Base-by-base conservation (phyloP, 129 eudicot genomes). In the Arctium lappa region DNA sequence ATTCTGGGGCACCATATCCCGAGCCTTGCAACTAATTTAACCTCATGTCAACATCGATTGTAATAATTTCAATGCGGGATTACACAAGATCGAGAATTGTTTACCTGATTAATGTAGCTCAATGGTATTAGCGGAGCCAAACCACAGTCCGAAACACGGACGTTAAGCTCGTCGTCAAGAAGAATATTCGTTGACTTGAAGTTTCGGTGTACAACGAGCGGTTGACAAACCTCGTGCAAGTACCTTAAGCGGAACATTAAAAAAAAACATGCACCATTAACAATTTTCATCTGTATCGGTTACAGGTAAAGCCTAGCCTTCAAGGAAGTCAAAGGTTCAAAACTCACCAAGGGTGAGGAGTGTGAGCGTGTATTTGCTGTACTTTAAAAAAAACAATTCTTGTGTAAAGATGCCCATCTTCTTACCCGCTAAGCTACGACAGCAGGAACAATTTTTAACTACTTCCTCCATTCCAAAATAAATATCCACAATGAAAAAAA, bases 1-100 rank as follows among this genome's bases (percentile, higher is more conserved):
- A 88, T 78, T 94, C 98, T 6, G 97, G 97, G 78, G 93, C 98
- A 56, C 93, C 98, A 80, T 91, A 94, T 50, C 97, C 98, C 3
- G 76, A 78, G 44, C 86, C 84, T 91, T 86, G 89, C 85, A 93
- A 76, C 93, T 90, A 70, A 76, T 69, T 27, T 68, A 76, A n/a
- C 84, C 56, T 66, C 31, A 6, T 27, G 72, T 87, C 86, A 87
- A 65, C 0, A 30, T 30, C 16, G 39, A 12, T 8, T 13, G 2
- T 40, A 65, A 27, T 78, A 63, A 56, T 18, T 34, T 66, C 62
- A 77, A 72, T 53, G 8, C 16, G 13, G n/a, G 40, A 8, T 31
- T 76, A 31, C 9, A 60, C 68, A 60, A 60, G 68, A 16, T 60
- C 29, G 29, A 60, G 29, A 60, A 13, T n/a, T 60, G 68, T 68